Conservation (phyloP, 2,329 filamentous ascomycete species). For the Shiraia sp. region DNA sequence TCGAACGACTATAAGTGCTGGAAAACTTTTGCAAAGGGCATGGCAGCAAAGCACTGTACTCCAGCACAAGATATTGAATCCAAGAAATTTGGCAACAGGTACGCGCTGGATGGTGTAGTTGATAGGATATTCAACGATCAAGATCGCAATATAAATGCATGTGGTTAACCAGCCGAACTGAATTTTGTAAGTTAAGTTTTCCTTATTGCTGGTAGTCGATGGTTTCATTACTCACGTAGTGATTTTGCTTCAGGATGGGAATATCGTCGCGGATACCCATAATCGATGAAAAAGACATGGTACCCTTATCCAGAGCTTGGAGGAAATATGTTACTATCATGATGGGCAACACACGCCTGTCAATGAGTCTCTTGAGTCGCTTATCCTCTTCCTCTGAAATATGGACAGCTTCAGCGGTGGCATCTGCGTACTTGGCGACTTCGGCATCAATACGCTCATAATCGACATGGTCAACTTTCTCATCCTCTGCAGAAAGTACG, state of each 20-base stretch:
- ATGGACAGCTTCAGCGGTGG: constrained; percentile 52
- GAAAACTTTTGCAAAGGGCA: constrained; percentile 64
- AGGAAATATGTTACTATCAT: constrained; percentile 78
- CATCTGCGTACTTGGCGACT: constrained; percentile 69
- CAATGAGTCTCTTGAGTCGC: constrained; percentile 66
- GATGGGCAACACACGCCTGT: constrained; percentile 67
- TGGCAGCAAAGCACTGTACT: constrained; percentile 63
- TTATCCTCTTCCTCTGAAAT: constrained; percentile 64
- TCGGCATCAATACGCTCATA: constrained; percentile 68
- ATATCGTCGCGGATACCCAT: constrained; percentile 60
- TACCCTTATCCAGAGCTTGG: constrained; percentile 69
- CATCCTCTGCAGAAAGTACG: constrained; percentile 50
- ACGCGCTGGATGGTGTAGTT: constrained; percentile 67
- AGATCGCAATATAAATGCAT: constrained; percentile 73
- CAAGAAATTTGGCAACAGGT: constrained; percentile 69
- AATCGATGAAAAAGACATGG: constrained; percentile 64
- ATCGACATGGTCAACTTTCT: constrained; percentile 59
- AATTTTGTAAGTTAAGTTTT: constrained; percentile 7
- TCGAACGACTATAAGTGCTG: constrained; percentile 62
- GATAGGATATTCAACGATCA: constrained; percentile 73
- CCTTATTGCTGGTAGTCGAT: no score
- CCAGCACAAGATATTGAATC: constrained; percentile 67
- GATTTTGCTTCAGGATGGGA: constrained; percentile 29
- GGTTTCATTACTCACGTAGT: constrained; percentile 23
- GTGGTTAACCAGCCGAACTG: constrained; percentile 74